Evolutionary conservation across 1,284 basidiomycete genomes (phyloP), one percentile per base, ranked within the genome.

Genomic region (Leccinum holopus): DNA sequence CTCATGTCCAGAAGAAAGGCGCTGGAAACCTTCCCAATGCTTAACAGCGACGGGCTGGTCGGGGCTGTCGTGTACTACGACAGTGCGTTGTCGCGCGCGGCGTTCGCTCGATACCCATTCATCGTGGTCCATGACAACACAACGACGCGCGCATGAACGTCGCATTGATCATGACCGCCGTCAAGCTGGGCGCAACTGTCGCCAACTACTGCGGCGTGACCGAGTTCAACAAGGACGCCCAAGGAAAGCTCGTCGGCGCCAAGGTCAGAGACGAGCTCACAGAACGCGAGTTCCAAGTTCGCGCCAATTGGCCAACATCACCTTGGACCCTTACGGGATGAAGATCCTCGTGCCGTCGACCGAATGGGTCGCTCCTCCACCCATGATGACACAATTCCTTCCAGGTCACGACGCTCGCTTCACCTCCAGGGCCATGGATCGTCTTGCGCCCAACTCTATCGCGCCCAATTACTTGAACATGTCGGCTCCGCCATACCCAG

Each of bases 101-200:
- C 21, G 14, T 39, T 11, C 32, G 37, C 18, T 51, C 16, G 37
- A n/a, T 14, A 25, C 5, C 9, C 49, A n/a, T 49, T 52, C 39
- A 53, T 14, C 44, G 10, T 59, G 55, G 25, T 60, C 4, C 60
- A 94, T 92, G 95, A 58, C 97, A 98, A 80, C 97, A 99, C 80
- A 99, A 98, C 72, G 97, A 99, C 74, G 91, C 97, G 5, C 87
- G 97, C 41, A 99, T 99, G 97, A 98, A 98, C 79, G 87, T 98
- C 60, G 94, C 96, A 1, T 84, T 96, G 58, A 83, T 96, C 69
- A 88, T 98, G 86, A 98, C 92, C 5, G 97, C 97, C 8, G 94
- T 98, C 52, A 93, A 95, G 72, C 88, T 94, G 65, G 97, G 97
- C 49, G 95, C 96, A 1, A 85, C 87, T 6, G 90, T 92, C 11